phyloP scores from a whole-genome alignment of 495 filamentous ascomycete species.

The Podospora comata region DNA sequence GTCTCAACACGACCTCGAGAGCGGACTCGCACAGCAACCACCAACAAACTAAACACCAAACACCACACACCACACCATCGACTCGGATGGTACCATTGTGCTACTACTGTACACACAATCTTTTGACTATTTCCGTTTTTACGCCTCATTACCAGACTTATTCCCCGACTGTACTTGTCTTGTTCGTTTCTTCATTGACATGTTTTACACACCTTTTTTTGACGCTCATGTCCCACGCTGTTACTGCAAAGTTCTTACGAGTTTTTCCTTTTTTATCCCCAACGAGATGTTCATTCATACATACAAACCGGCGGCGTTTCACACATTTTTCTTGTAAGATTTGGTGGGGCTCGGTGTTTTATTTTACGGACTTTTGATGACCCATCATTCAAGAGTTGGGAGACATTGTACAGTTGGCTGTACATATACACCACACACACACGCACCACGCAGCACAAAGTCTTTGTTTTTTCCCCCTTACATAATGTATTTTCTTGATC shows the following conservation, averaged over 20 bases:
- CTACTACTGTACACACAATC: not conserved
- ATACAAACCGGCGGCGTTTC: not conserved
- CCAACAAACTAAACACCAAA: not conserved
- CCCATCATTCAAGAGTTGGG: not conserved
- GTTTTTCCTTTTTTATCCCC: not conserved
- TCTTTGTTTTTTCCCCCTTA: not conserved
- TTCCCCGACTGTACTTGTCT: not conserved
- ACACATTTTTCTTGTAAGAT: not conserved
- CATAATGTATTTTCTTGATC: not conserved
- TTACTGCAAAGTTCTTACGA: not conserved
- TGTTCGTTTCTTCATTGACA: not conserved
- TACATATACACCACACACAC: not conserved
- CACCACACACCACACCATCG: not conserved
- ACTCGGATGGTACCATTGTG: not conserved
- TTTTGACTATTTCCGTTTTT: not conserved
- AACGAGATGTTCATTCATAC: not conserved
- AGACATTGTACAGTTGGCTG: not conserved
- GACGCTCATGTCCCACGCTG: not conserved
- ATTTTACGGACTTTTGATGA: not conserved
- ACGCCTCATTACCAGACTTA: not conserved
- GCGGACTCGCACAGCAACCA: not conserved
- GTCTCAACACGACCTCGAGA: slow-evolving; percentile 2
- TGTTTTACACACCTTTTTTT: not conserved
- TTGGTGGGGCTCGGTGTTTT: not conserved
- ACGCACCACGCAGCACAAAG: not conserved